Evolutionary conservation across 2,329 filamentous ascomycete species (phyloP).

Genomic region (Exophiala phaeomuriformis): DNA sequence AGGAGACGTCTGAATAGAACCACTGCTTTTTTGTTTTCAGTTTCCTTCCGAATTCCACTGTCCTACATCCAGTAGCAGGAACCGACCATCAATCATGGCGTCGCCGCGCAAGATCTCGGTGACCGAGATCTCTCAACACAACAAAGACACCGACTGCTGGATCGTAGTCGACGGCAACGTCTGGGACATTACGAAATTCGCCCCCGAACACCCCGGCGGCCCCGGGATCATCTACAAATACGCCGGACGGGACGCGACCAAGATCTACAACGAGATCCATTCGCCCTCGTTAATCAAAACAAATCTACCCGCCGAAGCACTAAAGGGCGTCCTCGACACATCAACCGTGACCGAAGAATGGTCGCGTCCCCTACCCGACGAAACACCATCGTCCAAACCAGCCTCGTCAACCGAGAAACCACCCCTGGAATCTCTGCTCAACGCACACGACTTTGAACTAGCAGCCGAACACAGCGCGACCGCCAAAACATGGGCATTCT

Average conservation of each 20-base stretch:
- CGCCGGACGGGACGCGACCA: constrained; percentile 50
- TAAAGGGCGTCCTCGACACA: constrained; percentile 45
- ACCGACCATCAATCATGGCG: constrained; percentile 1
- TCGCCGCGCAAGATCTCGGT: constrained; percentile 15
- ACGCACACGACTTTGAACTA: constrained; percentile 53
- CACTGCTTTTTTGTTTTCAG: neutral
- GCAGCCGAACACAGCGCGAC: constrained; percentile 50
- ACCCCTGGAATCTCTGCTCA: constrained; percentile 50
- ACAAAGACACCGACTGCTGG: constrained; percentile 51
- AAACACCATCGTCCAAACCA: constrained; percentile 29
- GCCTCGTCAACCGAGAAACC: constrained; percentile 34
- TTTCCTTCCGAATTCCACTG: neutral
- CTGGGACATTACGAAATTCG: constrained; percentile 61
- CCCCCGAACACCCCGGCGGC: constrained; percentile 57
- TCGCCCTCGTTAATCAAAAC: constrained; percentile 42
- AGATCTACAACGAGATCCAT: constrained; percentile 48
- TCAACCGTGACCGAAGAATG: constrained; percentile 46
- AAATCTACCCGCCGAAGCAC: constrained; percentile 39
- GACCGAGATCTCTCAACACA: constrained; percentile 42
- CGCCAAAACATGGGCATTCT: constrained; percentile 63
- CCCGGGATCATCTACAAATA: constrained; percentile 37
- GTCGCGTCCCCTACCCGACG: constrained; percentile 36
- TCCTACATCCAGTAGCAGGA: neutral
- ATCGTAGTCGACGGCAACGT: constrained; percentile 61
- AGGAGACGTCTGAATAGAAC: too few relatives aligned